Evolutionary conservation across 805 yeast genomes (phyloP).

Genomic region (Jamesozyma hellenica): DNA sequence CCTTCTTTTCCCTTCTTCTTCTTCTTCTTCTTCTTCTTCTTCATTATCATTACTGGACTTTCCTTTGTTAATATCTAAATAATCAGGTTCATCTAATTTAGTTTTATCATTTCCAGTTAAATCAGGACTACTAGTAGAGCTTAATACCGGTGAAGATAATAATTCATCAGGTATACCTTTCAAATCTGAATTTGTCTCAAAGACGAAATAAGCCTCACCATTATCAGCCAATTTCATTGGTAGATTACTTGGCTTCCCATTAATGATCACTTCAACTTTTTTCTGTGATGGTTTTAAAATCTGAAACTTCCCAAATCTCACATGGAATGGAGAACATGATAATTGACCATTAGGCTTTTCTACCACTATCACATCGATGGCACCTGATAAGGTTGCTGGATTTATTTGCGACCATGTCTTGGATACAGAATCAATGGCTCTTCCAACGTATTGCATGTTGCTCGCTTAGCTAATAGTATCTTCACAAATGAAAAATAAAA

Average conservation of each 20-base stretch:
- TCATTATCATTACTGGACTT: conserved; percentile 1
- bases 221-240: conserved; percentile 97
- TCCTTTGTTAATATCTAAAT: conserved; percentile 21
- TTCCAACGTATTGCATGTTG: conserved; percentile 88
- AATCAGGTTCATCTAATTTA: conserved; percentile 27
- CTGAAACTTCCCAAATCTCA: conserved; percentile 90
- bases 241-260: conserved; percentile 66
- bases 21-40: not conserved
- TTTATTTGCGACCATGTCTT: conserved; percentile 95
- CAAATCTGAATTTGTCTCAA: conserved; percentile 58
- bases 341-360: conserved; percentile 73
- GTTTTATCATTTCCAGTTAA: conserved; percentile 18
- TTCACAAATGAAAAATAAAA: no score
- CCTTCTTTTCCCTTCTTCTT: not conserved
- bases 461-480: no score
- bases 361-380: conserved; percentile 90
- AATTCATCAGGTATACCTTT: conserved; percentile 63
- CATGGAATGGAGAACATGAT: conserved; percentile 93
- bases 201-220: conserved; percentile 96
- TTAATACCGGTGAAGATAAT: conserved; percentile 77
- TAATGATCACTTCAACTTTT: conserved; percentile 80
- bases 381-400: conserved; percentile 94
- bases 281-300: conserved; percentile 89
- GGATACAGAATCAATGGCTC: conserved; percentile 89
- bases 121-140: conserved; percentile 54